Evolutionary conservation across 2,329 filamentous ascomycete species (phyloP).

Genomic region (Apiospora malaysiana): DNA sequence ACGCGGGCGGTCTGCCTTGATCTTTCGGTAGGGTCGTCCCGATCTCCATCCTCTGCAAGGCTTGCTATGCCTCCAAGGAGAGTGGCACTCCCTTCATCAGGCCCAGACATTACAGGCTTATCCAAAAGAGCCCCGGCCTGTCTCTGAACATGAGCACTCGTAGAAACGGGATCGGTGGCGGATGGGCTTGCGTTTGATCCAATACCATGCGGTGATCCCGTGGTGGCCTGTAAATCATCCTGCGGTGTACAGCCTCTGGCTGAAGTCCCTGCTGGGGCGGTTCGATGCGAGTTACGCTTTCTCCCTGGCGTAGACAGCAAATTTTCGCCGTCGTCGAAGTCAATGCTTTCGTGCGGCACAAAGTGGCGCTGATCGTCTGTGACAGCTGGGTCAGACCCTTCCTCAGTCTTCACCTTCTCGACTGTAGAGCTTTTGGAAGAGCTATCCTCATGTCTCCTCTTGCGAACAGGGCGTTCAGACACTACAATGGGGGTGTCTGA

Average conservation of each 20-base stretch:
- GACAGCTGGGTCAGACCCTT: conserved; percentile 39
- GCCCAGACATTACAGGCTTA: neutral
- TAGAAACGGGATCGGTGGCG: neutral
- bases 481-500: conserved; percentile 59
- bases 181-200: neutral
- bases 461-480: conserved; percentile 55
- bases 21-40: conserved; percentile 22
- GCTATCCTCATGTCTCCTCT: conserved; percentile 47
- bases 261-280: neutral
- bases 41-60: conserved; percentile 35
- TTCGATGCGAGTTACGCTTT: conserved; percentile 35
- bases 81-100: conserved; percentile 6
- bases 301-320: conserved; percentile 50
- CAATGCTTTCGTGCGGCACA: conserved; percentile 61
- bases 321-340: conserved; percentile 59
- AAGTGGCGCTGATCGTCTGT: conserved; percentile 38
- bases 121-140: neutral
- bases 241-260: neutral
- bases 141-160: neutral
- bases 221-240: neutral
- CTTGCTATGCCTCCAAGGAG: conserved; percentile 29
- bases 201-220: neutral
- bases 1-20: conserved; percentile 18
- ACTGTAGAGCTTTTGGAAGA: conserved; percentile 31
- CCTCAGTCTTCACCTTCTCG: conserved; percentile 51